Evolutionary conservation across 108 stramenopile genomes (phyloP).

Genomic region (Cyclotella cryptica): DNA sequence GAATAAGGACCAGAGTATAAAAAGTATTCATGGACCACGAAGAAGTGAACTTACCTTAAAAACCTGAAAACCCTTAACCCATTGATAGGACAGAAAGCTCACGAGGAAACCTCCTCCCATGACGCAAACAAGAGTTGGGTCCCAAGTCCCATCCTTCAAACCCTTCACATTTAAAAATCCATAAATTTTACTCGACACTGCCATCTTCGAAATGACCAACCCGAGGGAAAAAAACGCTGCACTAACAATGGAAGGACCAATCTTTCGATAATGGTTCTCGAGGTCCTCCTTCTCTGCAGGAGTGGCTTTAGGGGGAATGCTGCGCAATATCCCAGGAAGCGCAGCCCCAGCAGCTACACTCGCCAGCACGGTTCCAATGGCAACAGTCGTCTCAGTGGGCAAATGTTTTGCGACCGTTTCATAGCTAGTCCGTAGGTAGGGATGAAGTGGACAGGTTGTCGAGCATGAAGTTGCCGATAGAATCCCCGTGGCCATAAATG

Average conservation of each 20-base stretch:
- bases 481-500: constrained; percentile 82
- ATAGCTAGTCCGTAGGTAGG: constrained; percentile 23
- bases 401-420: constrained; percentile 23
- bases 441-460: constrained; percentile 47
- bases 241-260: constrained; percentile 36
- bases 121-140: constrained; percentile 82
- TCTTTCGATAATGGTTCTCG: constrained; percentile 39
- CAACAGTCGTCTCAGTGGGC: constrained; percentile 20
- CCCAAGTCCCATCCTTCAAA: constrained; percentile 66
- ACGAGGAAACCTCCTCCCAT: constrained; percentile 79
- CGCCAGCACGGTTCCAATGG: constrained; percentile 36
- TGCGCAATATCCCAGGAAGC: constrained; percentile 25
- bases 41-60: constrained; percentile 29
- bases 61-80: constrained; percentile 53
- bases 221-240: constrained; percentile 55
- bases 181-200: constrained; percentile 63
- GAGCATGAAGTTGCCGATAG: constrained; percentile 44
- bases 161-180: constrained; percentile 73
- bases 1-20: too few species aligned
- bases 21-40: too few species aligned
- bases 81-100: constrained; percentile 69
- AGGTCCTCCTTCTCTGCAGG: constrained; percentile 28
- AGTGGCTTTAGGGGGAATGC: constrained; percentile 19
- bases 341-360: constrained; percentile 19
- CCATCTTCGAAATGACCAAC: constrained; percentile 74